Evolutionary conservation across 768 basidiomycete species (phyloP).

Genomic region (Leccinum incarnatum): DNA sequence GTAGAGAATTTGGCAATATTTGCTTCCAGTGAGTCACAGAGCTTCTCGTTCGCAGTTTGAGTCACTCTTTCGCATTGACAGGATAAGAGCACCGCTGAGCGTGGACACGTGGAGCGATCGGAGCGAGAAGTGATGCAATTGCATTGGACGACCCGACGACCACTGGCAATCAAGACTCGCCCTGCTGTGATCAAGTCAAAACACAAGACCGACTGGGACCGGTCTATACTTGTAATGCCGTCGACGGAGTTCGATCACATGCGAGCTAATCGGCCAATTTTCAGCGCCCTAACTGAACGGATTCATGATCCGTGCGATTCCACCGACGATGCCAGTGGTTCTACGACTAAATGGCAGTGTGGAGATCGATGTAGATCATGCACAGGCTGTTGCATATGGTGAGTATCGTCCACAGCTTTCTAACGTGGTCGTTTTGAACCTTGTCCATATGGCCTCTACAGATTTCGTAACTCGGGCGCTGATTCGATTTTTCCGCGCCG

Average conservation of each 20-base stretch:
- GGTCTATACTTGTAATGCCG: not conserved
- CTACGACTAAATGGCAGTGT: not conserved
- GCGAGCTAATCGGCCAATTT: not conserved
- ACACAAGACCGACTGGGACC: not conserved
- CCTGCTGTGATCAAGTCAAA: too few relatives aligned
- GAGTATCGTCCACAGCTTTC: slow-evolving; percentile 4
- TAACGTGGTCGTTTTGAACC: not conserved
- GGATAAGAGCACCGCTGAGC: too few relatives aligned
- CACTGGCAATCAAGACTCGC: too few relatives aligned
- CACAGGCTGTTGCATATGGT: not conserved
- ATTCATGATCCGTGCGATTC: not conserved
- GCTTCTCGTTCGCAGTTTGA: too few relatives aligned
- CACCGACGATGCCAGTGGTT: not conserved
- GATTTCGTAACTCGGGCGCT: slow-evolving; percentile 1
- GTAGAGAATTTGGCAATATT: too few relatives aligned
- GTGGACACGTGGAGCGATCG: not conserved
- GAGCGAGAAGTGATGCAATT: not conserved
- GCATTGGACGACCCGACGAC: too few relatives aligned
- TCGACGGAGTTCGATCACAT: not conserved
- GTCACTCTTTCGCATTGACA: too few relatives aligned
- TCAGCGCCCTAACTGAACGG: not conserved
- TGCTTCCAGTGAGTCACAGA: too few relatives aligned
- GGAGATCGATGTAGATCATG: not conserved
- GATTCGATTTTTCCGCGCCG: not conserved
- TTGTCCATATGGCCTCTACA: not conserved